These are phyloP conservation scores for Jacaranda copaia DNA, from an alignment of 257 asterid genomes.

Conservation along the genomic window DNA sequence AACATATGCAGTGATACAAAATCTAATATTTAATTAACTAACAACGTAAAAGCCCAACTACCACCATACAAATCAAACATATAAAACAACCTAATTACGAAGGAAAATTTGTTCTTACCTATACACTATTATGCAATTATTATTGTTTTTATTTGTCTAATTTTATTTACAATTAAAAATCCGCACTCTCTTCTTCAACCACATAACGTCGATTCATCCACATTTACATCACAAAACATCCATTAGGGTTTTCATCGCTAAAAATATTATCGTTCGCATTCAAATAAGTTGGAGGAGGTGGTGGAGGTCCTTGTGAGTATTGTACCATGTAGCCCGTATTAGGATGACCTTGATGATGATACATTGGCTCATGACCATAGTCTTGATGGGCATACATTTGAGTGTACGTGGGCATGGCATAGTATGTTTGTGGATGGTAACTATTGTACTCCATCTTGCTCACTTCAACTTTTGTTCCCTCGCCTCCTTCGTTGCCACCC, in stretches of 20 bases:
- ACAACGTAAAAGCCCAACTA: constrained; percentile 8
- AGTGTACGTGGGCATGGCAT: constrained; percentile 57
- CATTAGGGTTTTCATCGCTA: constrained; percentile 87
- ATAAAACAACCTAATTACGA: constrained; percentile 23
- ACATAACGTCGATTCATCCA: not conserved
- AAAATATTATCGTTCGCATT: constrained; percentile 52
- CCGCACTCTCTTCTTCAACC: constrained; percentile 19
- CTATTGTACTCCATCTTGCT: constrained; percentile 61
- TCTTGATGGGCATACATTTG: constrained; percentile 52
- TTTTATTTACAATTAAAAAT: constrained; percentile 46
- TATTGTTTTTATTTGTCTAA: not conserved
- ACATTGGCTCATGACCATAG: constrained; percentile 43
- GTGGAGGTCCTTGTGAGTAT: constrained; percentile 55
- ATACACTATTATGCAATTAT: not conserved
- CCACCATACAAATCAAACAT: constrained; percentile 37
- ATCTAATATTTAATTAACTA: constrained; percentile 10
- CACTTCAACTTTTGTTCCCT: constrained; percentile 46
- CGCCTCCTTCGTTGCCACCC: not conserved
- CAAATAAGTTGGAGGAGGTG: constrained; percentile 50
- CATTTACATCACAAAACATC: constrained; percentile 79
- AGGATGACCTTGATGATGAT: constrained; percentile 29
- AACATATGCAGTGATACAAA: constrained; percentile 31
- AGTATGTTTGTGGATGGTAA: constrained; percentile 49
- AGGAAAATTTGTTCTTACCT: not conserved
- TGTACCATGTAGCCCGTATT: constrained; percentile 43